A percentile compares a stretch with the other conserved stretches of the same genome.
phyloP scores from a whole-genome alignment of 2,329 filamentous ascomycete species.

The Colletotrichum tropicicola region DNA sequence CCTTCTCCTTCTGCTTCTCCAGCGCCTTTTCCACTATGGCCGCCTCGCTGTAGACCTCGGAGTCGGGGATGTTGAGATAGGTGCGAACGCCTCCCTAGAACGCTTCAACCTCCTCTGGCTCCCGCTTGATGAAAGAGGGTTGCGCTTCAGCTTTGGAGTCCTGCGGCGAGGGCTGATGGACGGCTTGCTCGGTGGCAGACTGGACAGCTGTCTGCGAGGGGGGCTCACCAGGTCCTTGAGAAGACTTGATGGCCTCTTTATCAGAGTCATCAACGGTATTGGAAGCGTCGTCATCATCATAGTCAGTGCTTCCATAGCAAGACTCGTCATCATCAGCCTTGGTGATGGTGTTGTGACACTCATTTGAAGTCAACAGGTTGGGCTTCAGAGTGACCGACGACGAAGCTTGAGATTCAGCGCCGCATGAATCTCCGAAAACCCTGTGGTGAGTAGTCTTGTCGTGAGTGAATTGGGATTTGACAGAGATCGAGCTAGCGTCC shows the following conservation, averaged over 20 bases:
- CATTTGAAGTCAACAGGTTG: background rate
- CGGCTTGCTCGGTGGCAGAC: background rate
- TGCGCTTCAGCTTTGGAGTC: background rate
- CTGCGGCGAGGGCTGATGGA: background rate
- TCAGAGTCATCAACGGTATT: background rate
- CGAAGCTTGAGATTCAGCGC: no score
- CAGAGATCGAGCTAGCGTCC: no score
- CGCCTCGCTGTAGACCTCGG: constrained; percentile 34
- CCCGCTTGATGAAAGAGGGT: constrained; percentile 13
- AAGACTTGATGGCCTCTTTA: no score
- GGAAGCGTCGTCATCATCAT: background rate
- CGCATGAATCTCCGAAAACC: no score
- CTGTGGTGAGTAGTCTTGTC: no score
- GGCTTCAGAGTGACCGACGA: background rate
- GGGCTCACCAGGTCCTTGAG: background rate
- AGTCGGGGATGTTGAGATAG: constrained; percentile 40
- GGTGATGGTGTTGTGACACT: background rate
- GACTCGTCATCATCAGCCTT: background rate
- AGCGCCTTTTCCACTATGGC: background rate
- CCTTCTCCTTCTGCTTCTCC: background rate
- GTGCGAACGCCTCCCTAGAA: constrained; percentile 43
- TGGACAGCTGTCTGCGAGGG: no score
- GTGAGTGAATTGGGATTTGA: no score
- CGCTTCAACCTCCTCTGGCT: constrained; percentile 36
- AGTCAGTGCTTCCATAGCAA: background rate